Base-by-base conservation (phyloP, 108 stramenopile species). In the Cyclostephanos invisitatus region DNA sequence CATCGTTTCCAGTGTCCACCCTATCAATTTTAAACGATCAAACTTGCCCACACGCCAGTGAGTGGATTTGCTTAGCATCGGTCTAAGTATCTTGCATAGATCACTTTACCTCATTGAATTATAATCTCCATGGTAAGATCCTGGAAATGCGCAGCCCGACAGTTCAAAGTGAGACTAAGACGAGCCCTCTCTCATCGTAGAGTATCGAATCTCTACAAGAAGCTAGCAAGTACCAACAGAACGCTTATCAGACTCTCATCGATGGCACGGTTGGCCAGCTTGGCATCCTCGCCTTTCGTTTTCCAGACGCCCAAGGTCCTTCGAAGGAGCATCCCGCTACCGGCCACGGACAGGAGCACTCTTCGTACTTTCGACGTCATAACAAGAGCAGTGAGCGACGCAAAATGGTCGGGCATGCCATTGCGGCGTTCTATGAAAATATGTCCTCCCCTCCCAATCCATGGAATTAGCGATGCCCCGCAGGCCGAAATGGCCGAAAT, bases 191-290 rank as follows among this genome's bases (percentile, higher is more conserved):
- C n/a, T n/a, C n/a, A n/a, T n/a, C n/a, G n/a, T n/a, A n/a, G n/a
- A n/a, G n/a, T n/a, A n/a, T n/a, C n/a, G n/a, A n/a, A n/a, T 46
- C 44, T 42, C 50, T 64, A 82, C 53, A 82, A 25, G 72, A 82
- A 82, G 71, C 81, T 82, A 4, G 67, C 71, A 64, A 82, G 53
- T 15, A 82, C 72, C 7, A 82, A 24, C 58, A 82, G 9, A 10
- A 82, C 81, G 60, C 76, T 74, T 7, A 78, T 46, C 71, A 82
- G 68, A 42, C 72, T 62, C 6, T 76, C 75, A 0, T 66, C 24
- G n/a, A 82, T 42, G 36, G 81, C 81, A 22, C 37, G 60, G 21
- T 78, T 72, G 22, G 76, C 81, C 72, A 82, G 48, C 14, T 20
- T 51, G 14, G 22, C 5, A 49, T 82, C 72, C 21, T 73, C 72